A percentile compares a stretch with the other conserved stretches of the same genome.
phyloP scores from a whole-genome alignment of 2,329 filamentous ascomycete species.

The Lecanosticta acicola region DNA sequence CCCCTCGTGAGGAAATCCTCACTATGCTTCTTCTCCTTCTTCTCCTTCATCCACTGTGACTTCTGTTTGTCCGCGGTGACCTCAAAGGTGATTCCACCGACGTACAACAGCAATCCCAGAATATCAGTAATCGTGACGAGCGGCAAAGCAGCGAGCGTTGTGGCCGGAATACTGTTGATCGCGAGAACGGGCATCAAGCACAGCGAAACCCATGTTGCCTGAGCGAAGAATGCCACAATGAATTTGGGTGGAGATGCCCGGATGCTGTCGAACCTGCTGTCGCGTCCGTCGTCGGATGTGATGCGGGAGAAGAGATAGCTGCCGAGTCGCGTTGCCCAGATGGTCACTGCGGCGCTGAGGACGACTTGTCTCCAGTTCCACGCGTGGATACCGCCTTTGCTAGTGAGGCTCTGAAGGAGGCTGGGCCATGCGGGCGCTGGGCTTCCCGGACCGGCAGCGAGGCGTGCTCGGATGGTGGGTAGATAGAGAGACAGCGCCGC shows the following conservation, averaged over 20 bases:
- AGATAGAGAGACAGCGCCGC: conserved; percentile 58
- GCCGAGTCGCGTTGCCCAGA: conserved; percentile 61
- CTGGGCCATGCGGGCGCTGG: conserved; percentile 43
- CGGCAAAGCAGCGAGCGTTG: conserved; percentile 47
- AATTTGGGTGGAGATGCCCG: conserved; percentile 50
- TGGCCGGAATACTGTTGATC: conserved; percentile 56
- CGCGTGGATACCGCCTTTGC: conserved; percentile 37
- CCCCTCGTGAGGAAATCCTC: conserved; percentile 62
- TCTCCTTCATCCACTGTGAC: conserved; percentile 54
- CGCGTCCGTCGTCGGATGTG: conserved; percentile 50
- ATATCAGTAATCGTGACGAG: conserved; percentile 49
- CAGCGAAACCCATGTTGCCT: conserved; percentile 64
- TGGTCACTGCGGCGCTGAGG: conserved; percentile 49
- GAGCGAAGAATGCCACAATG: conserved; percentile 52
- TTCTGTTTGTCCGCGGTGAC: conserved; percentile 60
- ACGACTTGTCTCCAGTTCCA: conserved; percentile 60
- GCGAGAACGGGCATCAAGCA: conserved; percentile 60
- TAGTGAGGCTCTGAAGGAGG: conserved; percentile 42
- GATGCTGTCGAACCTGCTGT: conserved; percentile 55
- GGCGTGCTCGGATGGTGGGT: conserved; percentile 52
- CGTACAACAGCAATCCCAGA: conserved; percentile 54
- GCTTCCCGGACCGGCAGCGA: conserved; percentile 42
- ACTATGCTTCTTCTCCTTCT: conserved; percentile 59
- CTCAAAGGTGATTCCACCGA: conserved; percentile 57
- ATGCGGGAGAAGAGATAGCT: conserved; percentile 60